Base-by-base conservation (phyloP, 2,329 filamentous ascomycete species). In the Epicoccum sorghinum region DNA sequence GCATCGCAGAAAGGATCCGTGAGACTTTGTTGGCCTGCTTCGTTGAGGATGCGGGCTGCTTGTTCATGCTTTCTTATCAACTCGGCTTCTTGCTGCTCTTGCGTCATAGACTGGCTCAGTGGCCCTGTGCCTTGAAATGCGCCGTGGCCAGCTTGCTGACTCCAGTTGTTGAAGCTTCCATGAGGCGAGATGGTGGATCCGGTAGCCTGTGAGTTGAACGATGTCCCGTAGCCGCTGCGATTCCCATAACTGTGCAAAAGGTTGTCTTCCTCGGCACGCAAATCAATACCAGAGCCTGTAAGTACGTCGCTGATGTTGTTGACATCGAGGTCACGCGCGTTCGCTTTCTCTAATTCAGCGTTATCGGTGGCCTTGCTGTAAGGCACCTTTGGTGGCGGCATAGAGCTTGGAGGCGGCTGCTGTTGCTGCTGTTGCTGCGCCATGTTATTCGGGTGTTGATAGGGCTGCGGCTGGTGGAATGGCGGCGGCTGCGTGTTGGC, bases 251-350 rank as follows among this genome's bases (percentile, higher is more conserved):
- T 80, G 55, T 86, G 86, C 39, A 90, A 87, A 73, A 95, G 81
- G 61, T 86, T 90, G 64, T 92, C 90, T 68, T 96, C 91, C 73
- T 96, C 93, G 60, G 91, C 91, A 54, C 89, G 87, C 41, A 96
- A 77, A 77, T 96, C 90, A 59, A 97, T 91, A 44, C 91, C 92
- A 13, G 91, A 93, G 14, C 89, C 90, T 14, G 88, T 88, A 49
- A 96, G 77, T 45, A 92, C 89, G 76, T 97, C 93, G 61, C 89
- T 90, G 40, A 93, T 83, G 66, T 96, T 91, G 65, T 93, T 91
- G 10, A 80, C 75, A 42, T 79, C 77, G 24, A 83, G 81, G 38
- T 86, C 83, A 60, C 81, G 80, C 52, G 69, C 64, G 55, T 89
- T 88, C 14, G 80, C 80, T 53, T 79, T 80, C 43, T 80, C 78